Evolutionary conservation across 2,329 filamentous ascomycete species (phyloP), one percentile per base, ranked within the genome.

Genomic region (Stachybotrys elegans): DNA sequence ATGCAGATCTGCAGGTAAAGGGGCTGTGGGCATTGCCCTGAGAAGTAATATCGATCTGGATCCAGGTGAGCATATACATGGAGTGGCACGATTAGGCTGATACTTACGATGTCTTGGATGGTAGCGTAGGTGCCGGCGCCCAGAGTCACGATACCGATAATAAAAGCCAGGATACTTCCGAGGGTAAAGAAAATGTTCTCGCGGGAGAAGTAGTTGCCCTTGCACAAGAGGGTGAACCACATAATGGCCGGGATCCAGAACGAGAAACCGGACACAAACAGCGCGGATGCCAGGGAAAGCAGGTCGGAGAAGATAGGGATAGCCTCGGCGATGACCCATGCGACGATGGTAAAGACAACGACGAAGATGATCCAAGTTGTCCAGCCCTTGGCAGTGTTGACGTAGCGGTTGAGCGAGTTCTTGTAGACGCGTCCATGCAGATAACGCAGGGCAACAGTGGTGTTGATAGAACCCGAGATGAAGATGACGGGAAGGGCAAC

Each of bases 271-370:
- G 38, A 40, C 12, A 40, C 23, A 23, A 42, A 40, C 13, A 40
- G n/a, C 6, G 38, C 22, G n/a, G 38, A 71, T 46, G 55, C 63
- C 55, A 73, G 68, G 43, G 68, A 64, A n/a, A 88, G 65, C 38
- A 88, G 65, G 36, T 82, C 70, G 47, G 76, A 77, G 67, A 88
- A 88, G 55, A 81, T 79, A 2, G 84, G 84, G 38, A 88, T 82
- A 1, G 81, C 76, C 53, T 83, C 77, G 11, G 84, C 83, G 48
- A 88, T 79, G 50, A 87, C 59, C 76, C 80, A 88, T 3, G 79
- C 38, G 16, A 40, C 29, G 22, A 40, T 40, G 16, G 38, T 40
- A 16, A 40, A 25, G 23, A 27, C 7, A 2, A 71, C 59, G 29
- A 78, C 73, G 20, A 87, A 76, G 4, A 48, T 66, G 4, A 79